Base-by-base conservation (phyloP, 805 yeast species). In the Cyberlindnera misumaiensis region DNA sequence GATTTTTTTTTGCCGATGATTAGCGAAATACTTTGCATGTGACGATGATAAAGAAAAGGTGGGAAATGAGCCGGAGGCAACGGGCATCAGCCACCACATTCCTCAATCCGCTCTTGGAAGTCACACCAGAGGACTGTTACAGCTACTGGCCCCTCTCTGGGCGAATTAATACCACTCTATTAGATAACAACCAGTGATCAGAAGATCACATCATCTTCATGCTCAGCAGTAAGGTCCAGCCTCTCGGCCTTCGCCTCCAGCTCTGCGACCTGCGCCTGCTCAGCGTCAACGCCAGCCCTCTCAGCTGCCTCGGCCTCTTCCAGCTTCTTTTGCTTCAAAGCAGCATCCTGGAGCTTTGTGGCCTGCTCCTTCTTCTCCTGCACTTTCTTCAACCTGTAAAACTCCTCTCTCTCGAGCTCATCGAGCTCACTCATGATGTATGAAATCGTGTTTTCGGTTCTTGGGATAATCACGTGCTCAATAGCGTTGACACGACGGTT, bases 401-500 rank as follows among this genome's bases (percentile, higher is more conserved):
- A 90, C 65, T 90, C 98, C 67, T 90, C 98, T 74, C 98, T 83
- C 61, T 93, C 97, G 61, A 93, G 74, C 67, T 90, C 98, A 64
- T 93, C 98, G 58, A 90, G 75, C 64, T 90, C 98, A 26, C 96
- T 84, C 63, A 88, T 89, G 70, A 90, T 90, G 65, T 90, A 78
- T 38, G 73, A 67, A 55, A 90, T 90, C 22, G 98, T 90, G 65
- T 90, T 90, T 63, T 93, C 97, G 2, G 97, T 93, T 65, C 97
- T 77, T 51, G 98, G 98, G 44, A 90, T 90, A 54, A 90, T 89
- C 33, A 90, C 97, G 58, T 90, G 97, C 68, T 90, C 98, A 63
- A 90, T 90, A 46, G 98, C 97, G 61, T 90, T 90, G 56, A 90
- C 98, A 73, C 98, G 85, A 69, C 98, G 78, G 65, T 90, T 90